A percentile compares a stretch with the other conserved stretches of the same genome.
phyloP scores from a whole-genome alignment of 352 stramenopile genomes.

The Globisporangium paroecandrum region DNA sequence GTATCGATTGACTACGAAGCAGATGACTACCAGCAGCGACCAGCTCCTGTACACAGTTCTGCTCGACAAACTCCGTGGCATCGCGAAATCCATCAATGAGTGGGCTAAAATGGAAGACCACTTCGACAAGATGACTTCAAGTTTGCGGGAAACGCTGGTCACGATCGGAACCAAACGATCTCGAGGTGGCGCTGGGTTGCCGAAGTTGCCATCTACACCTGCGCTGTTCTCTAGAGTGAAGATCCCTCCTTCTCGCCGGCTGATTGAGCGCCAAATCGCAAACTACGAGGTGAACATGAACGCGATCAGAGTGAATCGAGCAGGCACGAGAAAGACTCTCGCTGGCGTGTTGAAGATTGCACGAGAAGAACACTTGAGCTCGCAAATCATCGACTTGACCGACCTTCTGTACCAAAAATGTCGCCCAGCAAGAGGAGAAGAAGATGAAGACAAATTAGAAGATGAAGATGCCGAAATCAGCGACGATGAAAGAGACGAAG shows the following conservation, averaged over 20 bases:
- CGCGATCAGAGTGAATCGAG: slow-evolving; percentile 44
- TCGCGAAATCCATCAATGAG: slow-evolving; percentile 60
- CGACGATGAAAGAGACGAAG: slow-evolving; percentile 23
- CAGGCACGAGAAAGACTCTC: slow-evolving; percentile 46
- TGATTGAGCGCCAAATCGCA: slow-evolving; percentile 68
- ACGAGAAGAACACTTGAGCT: slow-evolving; percentile 52
- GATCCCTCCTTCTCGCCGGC: slow-evolving; percentile 56
- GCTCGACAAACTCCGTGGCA: slow-evolving; percentile 60
- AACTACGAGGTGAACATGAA: slow-evolving; percentile 63
- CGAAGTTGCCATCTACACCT: slow-evolving; percentile 32
- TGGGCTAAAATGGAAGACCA: slow-evolving; percentile 73
- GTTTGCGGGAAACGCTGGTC: slow-evolving; percentile 39
- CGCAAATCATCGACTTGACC: slow-evolving; percentile 50
- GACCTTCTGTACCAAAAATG: slow-evolving; percentile 57
- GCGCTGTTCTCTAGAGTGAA: slow-evolving; percentile 52
- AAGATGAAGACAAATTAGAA: slow-evolving; percentile 21
- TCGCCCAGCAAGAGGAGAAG: slow-evolving; percentile 40
- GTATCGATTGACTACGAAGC: slow-evolving; percentile 60
- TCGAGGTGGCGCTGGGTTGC: slow-evolving; percentile 16
- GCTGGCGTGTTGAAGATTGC: slow-evolving; percentile 56
- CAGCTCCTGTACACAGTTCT: slow-evolving; percentile 72
- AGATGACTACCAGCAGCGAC: slow-evolving; percentile 69
- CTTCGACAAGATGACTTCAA: slow-evolving; percentile 62
- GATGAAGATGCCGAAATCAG: slow-evolving; percentile 32
- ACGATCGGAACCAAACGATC: slow-evolving; percentile 51